These are phyloP conservation scores for Tylopilus subfusipes DNA, from an alignment of 768 basidiomycete species.

Conservation along the genomic window DNA sequence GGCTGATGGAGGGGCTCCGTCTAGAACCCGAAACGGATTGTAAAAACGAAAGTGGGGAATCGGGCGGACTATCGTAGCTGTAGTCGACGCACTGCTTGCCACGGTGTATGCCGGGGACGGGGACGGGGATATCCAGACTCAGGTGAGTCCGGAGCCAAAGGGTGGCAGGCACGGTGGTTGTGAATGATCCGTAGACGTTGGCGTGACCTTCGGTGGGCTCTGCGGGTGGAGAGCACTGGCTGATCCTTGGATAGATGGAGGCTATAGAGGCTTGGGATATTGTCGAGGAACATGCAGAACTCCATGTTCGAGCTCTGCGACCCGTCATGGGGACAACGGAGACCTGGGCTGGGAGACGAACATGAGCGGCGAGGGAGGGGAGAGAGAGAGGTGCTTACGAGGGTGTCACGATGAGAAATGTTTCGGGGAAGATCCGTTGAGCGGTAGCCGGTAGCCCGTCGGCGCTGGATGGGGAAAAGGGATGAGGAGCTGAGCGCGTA, in stretches of 20 bases:
- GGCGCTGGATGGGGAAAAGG: not conserved
- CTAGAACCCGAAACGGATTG: slow-evolving; percentile 13
- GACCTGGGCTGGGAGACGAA: not conserved
- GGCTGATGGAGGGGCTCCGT: slow-evolving; percentile 40
- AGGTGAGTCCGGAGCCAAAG: slow-evolving; percentile 27
- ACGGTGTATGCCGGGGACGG: slow-evolving; percentile 1
- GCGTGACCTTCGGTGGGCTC: slow-evolving; percentile 23
- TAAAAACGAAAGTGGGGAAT: slow-evolving; percentile 26
- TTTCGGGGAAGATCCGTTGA: not conserved
- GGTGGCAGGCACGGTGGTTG: slow-evolving; percentile 35
- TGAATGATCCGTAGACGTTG: slow-evolving; percentile 38
- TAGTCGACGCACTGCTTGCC: slow-evolving; percentile 3
- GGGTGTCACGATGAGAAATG: not conserved
- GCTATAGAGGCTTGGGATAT: slow-evolving; percentile 25
- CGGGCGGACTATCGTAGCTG: slow-evolving; percentile 27
- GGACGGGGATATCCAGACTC: slow-evolving; percentile 15
- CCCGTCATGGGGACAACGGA: not conserved
- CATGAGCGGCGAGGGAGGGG: not conserved
- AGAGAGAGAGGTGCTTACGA: not conserved
- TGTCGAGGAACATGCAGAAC: slow-evolving; percentile 22
- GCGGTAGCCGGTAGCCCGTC: not conserved
- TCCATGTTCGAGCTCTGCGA: slow-evolving; percentile 15
- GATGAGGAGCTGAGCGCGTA: not conserved
- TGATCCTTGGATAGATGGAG: slow-evolving; percentile 23
- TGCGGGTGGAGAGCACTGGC: slow-evolving; percentile 21